A percentile compares a stretch with the other conserved stretches of the same genome.
These are phyloP conservation scores for Syzygium jambos DNA, from an alignment of 345 rosid species.

Conservation along the genomic window DNA sequence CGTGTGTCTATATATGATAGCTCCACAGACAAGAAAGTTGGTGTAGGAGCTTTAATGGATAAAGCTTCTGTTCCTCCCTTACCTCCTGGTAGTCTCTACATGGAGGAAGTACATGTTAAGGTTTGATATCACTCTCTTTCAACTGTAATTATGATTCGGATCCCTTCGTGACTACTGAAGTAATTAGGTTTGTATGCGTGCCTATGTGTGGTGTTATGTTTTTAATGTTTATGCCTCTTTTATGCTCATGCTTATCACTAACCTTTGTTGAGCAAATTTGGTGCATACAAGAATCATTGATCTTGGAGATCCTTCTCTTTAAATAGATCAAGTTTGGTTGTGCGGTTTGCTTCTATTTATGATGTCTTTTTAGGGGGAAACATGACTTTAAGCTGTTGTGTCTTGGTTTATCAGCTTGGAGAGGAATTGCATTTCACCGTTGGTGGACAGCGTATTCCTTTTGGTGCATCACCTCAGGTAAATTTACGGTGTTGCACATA, in stretches of 20 bases:
- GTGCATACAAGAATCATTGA: not conserved
- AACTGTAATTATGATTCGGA: not conserved
- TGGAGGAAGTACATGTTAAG: slow-evolving; percentile 94
- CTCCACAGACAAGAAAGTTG: slow-evolving; percentile 81
- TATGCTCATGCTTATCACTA: not conserved
- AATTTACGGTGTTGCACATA: not conserved
- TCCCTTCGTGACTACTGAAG: not conserved
- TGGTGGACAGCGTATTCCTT: slow-evolving; percentile 89
- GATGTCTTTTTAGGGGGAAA: not conserved
- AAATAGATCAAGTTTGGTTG: not conserved
- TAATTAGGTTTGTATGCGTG: not conserved
- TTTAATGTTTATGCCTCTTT: not conserved
- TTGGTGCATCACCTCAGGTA: slow-evolving; percentile 99
- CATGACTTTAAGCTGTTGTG: not conserved
- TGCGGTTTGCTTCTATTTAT: not conserved
- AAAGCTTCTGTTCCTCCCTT: slow-evolving; percentile 79
- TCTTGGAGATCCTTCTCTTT: not conserved
- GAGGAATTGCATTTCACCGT: slow-evolving; percentile 66
- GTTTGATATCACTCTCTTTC: slow-evolving; percentile 25
- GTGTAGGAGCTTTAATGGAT: slow-evolving; percentile 77
- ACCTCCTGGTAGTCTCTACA: slow-evolving; percentile 70
- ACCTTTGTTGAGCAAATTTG: not conserved
- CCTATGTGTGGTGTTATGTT: not conserved
- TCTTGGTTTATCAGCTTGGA: slow-evolving; percentile 51
- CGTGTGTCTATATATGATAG: slow-evolving; percentile 85